Evolutionary conservation across 441 rosid genomes (phyloP), one percentile per base, ranked within the genome.

Genomic region (Erodium moschatum): DNA sequence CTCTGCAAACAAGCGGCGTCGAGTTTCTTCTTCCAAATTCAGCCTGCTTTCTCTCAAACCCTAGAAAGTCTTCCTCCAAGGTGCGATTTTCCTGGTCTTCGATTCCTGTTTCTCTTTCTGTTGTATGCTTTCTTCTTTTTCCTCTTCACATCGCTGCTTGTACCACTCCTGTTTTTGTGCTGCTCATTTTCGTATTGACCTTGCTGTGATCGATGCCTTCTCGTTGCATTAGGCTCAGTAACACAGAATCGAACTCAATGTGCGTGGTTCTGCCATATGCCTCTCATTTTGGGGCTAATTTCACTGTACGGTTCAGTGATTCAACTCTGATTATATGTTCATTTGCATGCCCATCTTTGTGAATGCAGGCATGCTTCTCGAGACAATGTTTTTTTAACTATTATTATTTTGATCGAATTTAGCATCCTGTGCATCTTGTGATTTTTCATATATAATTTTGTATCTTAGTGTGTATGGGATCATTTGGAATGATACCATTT

Each of bases 111-210:
- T 4, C 19, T 50, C 15, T 27, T 62, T 62, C 65, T 5, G 10
- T 13, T 62, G 65, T 38, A 27, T 62, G 65, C 38, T 13, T 62
- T 62, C 38, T 24, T 62, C 58, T 50, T 50, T 12, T 62, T 12
- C 38, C 1, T 12, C 1, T 12, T 62, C 38, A 27, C 16, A 24
- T 62, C 65, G 16, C 9, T 62, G 65, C 16, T 62, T 21, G 35
- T 27, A 62, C 24, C 18, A 6, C 38, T 29, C 24, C 6, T 9
- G 6, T 60, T 20, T 60, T 4, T 46, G 52, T 24, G 64, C 65
- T 24, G 65, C 65, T 62, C 65, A 62, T 62, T 62, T 62, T 62
- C 38, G 12, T 24, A 6, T 24, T 24, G 65, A 24, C 33, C 65
- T n/a, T 62, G 38, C 65, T 27, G 16, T 62, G 65, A 62, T 24